Evolutionary conservation across 1,284 basidiomycete genomes (phyloP), one percentile per base, ranked within the genome.

Genomic region (Rhodotorula sp.): DNA sequence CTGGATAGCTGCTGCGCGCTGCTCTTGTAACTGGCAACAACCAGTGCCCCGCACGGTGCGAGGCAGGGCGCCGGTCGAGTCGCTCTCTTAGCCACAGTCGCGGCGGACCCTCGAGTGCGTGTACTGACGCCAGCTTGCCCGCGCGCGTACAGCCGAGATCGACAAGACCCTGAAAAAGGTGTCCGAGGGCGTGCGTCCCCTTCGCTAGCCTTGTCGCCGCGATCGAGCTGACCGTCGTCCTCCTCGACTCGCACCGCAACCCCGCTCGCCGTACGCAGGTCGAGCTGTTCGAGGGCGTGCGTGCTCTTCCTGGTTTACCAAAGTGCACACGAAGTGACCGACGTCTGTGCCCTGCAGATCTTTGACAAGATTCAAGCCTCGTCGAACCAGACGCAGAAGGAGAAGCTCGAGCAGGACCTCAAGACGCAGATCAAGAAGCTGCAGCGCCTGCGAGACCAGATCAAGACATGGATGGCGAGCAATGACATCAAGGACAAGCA

Each of bases 401-500:
- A 97, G 87, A 97, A 97, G 84, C 88, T 92, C 66, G 94, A 97
- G 82, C 88, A 89, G 22, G 94, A 97, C 81, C 85, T 97, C 79
- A 97, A 97, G 86, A 94, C 93, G 2, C 94, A 97, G 84, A 97
- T 97, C 80, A 99, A 99, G 89, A 98, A 99, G 84, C 89, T 99
- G 8, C 97, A 99, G 83, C 88, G 97, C 72, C 85, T 97, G 80
- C 88, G 97, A 76, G 97, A 99, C 85, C 95, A 98, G 87, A 98
- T 99, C 84, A 99, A 99, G 87, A 94, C 93, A 21, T 99, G 97
- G 97, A 88, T 97, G 55, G 91, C 94, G 64, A 94, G 90, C 83
- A 96, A 93, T 83, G 97, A 99, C 84, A 98, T 99, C 84, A 99
- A 99, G 86, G 97, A 99, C 88, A 99, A 99, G 88, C 89, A 90